Percentiles rank a stretch among this genome's conserved stretches.
Evolutionary conservation across 2,329 filamentous ascomycete species (phyloP).

Genomic region (Epicoccum nigrum): DNA sequence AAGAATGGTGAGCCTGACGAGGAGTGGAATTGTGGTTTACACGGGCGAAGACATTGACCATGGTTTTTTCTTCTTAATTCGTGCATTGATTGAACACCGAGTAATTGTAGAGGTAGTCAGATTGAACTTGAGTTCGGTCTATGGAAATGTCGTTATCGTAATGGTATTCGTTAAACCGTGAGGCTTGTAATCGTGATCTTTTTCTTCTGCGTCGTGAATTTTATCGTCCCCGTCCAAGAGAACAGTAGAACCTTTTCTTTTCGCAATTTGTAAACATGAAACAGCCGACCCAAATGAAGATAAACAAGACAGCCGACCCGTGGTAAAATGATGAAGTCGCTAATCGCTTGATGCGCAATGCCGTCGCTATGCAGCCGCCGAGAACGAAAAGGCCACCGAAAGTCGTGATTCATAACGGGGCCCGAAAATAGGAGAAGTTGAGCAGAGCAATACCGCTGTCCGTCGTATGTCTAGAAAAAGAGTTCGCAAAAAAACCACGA

Average conservation of each 20-base stretch:
- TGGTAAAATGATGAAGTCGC: constrained; percentile 25
- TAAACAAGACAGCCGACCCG: constrained; percentile 22
- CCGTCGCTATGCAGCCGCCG: constrained; percentile 45
- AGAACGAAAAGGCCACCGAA: constrained; percentile 25
- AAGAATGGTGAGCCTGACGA: neutral
- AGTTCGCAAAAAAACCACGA: neutral
- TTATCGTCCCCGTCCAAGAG: constrained; percentile 6
- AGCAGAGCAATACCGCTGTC: neutral
- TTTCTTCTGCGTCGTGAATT: constrained; percentile 15
- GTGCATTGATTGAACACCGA: neutral
- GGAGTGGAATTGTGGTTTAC: neutral
- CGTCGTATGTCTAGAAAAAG: neutral
- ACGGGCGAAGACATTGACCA: neutral
- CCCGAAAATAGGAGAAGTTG: neutral
- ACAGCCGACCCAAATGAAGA: constrained; percentile 22
- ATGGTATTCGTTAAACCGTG: constrained; percentile 17
- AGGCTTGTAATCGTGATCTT: constrained; percentile 18
- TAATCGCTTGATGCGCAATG: constrained; percentile 45
- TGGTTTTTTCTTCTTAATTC: neutral
- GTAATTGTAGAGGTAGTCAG: neutral
- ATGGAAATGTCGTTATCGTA: constrained; percentile 17
- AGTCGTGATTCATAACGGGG: constrained; percentile 19
- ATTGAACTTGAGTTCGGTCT: constrained; percentile 9
- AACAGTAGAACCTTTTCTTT: constrained; percentile 14
- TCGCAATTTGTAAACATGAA: constrained; percentile 20